Base-by-base conservation (phyloP, 2,329 filamentous ascomycete species). In the Fusarium sulawesiense region DNA sequence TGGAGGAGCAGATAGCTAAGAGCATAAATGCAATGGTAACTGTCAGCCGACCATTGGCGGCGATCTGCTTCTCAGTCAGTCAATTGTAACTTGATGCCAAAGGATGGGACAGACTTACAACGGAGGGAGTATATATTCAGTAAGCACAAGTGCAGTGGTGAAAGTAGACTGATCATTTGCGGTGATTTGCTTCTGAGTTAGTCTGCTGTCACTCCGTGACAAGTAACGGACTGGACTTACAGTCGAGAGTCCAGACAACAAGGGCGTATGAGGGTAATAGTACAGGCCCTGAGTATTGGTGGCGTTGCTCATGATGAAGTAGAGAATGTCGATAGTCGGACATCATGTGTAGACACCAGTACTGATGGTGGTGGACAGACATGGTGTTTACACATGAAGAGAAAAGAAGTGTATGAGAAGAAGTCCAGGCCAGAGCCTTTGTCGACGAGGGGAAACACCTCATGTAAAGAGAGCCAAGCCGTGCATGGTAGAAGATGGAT, bases 71-170 rank as follows among this genome's bases (percentile, higher is more conserved):
- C 7, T 8, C 0, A 32, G 30, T 32, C 30, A 32, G 30, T 8
- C 13, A 32, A 32, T 3, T 32, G 34, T 6, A 6, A 6, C 3
- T n/a, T 7, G 16, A 11, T 37, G 9, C 1, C 16, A n/a, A n/a
- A n/a, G 0, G 0, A 2, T 0, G 0, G 0, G 34, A 37, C 0
- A 6, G 3, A n/a, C 16, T 37, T 37, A n/a, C 16, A 18, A 18
- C 5, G 4, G 32, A 11, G 16, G 16, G 2, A 34, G 27, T 11
- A 27, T 27, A 11, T 27, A 11, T 11, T 4, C 4, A 27, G 27
- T 11, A 27, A 11, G 4, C 27, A 4, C 10, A 27, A 11, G 27
- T 27, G 10, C 25, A 11, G 27, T 27, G 27, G 9, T 27, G 27
- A 27, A 1, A 5, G 10, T 27, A 11, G 9, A 34, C 34, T 18